A percentile compares a stretch with the other conserved stretches of the same genome.
Conservation (phyloP, 768 basidiomycete genomes). For the Lentinula detonsa region DNA sequence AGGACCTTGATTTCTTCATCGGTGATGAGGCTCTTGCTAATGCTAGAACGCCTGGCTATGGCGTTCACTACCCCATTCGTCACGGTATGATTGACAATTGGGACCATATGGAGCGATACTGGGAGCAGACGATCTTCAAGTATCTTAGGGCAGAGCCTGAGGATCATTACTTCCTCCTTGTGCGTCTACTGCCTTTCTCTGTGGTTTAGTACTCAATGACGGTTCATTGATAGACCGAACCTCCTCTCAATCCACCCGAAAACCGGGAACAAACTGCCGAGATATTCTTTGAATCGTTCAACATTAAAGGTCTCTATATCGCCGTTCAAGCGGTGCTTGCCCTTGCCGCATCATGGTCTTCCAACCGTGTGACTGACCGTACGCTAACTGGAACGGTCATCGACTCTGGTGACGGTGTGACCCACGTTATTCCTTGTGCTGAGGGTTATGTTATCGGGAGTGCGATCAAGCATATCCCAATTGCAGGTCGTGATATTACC, state of each 20-base stretch:
- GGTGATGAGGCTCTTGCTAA: slow-evolving; percentile 97
- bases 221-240: slow-evolving; percentile 75
- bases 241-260: slow-evolving; percentile 95
- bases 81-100: slow-evolving; percentile 98
- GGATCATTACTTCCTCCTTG: slow-evolving; percentile 96
- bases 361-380: slow-evolving; percentile 81
- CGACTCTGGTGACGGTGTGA: slow-evolving; percentile 98
- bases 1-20: slow-evolving; percentile 99
- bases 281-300: slow-evolving; percentile 99
- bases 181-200: slow-evolving; percentile 34
- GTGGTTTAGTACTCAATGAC: not conserved
- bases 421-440: slow-evolving; percentile 93
- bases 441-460: slow-evolving; percentile 99
- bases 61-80: slow-evolving; percentile 92
- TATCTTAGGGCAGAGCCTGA: slow-evolving; percentile 97
- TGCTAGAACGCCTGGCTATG: slow-evolving; percentile 90
- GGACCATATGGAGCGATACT: slow-evolving; percentile 98
- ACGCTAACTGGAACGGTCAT: slow-evolving; percentile 96
- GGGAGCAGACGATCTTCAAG: slow-evolving; percentile 99
- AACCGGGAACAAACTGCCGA: slow-evolving; percentile 99
- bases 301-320: slow-evolving; percentile 97
- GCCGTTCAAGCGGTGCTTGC: slow-evolving; percentile 98
- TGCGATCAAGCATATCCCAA: slow-evolving; percentile 98
- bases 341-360: slow-evolving; percentile 96
- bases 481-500: slow-evolving; percentile 95